Conservation (phyloP, 2,329 filamentous ascomycete species). For the Thermomyces lanuginosus region DNA sequence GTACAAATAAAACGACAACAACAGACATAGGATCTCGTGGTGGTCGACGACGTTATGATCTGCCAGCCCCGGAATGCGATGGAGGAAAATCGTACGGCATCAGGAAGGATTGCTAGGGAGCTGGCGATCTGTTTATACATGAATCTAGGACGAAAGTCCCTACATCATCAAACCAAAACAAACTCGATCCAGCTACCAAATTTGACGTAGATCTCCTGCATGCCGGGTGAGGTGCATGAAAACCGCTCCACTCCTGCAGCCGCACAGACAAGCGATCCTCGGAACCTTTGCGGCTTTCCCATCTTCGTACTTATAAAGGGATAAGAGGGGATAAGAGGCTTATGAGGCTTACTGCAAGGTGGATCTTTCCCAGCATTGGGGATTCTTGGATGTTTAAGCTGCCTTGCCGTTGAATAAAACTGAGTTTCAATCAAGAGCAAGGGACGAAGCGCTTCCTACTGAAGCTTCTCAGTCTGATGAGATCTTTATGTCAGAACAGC, state of each 20-base stretch:
- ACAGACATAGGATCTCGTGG: neutral
- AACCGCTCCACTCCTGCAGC: neutral
- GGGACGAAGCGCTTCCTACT: too few relatives aligned
- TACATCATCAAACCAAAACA: slow-evolving; percentile 6
- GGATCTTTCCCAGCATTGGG: too few relatives aligned
- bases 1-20: neutral
- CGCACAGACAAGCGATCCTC: too few relatives aligned
- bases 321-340: too few relatives aligned
- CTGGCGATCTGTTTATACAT: slow-evolving; percentile 20
- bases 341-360: too few relatives aligned
- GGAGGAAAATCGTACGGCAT: neutral
- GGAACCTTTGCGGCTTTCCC: too few relatives aligned
- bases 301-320: too few relatives aligned
- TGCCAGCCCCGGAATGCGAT: slow-evolving; percentile 1
- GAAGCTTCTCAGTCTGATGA: too few relatives aligned
- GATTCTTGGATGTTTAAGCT: too few relatives aligned
- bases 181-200: slow-evolving; percentile 1
- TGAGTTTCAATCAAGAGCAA: too few relatives aligned
- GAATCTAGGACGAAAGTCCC: slow-evolving; percentile 4
- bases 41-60: slow-evolving; percentile 1
- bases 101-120: slow-evolving; percentile 4
- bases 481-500: too few relatives aligned
- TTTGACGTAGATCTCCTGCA: neutral
- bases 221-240: neutral
- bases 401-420: too few relatives aligned